Base-by-base conservation (phyloP, 148 eudicot genomes). In the Pouteria glomerata region DNA sequence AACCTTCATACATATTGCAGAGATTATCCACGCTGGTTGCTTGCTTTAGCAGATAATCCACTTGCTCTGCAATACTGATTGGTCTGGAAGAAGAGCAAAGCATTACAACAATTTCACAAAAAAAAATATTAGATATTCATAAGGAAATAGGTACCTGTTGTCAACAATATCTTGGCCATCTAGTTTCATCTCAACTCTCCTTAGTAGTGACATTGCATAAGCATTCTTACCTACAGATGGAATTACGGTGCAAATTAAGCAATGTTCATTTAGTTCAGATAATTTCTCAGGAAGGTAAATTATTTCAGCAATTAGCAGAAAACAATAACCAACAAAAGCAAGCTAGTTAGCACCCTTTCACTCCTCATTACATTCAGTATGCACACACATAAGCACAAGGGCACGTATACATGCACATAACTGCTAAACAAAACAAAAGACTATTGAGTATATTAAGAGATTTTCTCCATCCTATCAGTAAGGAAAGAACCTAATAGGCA, bases 1-100 rank as follows among this genome's bases (percentile, higher is more conserved):
- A 95, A 63, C 98, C 98, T 84, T 95, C 98, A 55, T 95, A 95
- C 98, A 95, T 95, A 77, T 88, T 95, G 85, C 98, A 95, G 69
- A 92, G 97, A 72, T 95, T 95, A 84, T 95, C 99, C 70, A 84
- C 68, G 69, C 90, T 90, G 42, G 97, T 95, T 31, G 99, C 97
- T 88, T 91, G 99, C 89, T 90, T 89, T 68, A 95, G 81, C 73
- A 95, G 86, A 83, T 82, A 84, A 70, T 95, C 96, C 53, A 95
- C 99, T 84, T 95, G 99, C 80, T 95, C 99, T 39, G 84, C 80
- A 68, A 82, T 75, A 79, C 84, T 90, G 30, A 88, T 73, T 75
- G 85, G 87, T 77, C 99, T 91, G 94, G 52, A 72, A 74, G 45
- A 31, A 29, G 58, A 13, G 47, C 15, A 62, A 34, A 57, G 57